Evolutionary conservation across 805 yeast genomes (phyloP), one percentile per base, ranked within the genome.

Genomic region (Lipomyces japonicus): DNA sequence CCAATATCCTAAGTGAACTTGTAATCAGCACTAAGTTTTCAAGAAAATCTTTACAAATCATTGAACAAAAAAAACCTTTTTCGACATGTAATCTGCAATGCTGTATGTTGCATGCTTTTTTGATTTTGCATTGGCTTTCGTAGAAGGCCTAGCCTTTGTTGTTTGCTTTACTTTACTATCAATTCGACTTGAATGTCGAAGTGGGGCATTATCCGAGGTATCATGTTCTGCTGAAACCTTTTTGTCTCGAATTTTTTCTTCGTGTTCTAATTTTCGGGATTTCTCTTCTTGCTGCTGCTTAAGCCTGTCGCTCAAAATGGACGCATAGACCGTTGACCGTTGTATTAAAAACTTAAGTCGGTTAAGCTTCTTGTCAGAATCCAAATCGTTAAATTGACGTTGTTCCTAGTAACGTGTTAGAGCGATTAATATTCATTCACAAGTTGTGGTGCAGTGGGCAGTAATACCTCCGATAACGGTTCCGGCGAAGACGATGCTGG

Each of bases 311-410:
- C 95, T 81, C 37, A 91, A 86, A 57, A 91, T 87, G 54, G 82
- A 79, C 1, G 97, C 84, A 67, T 87, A 91, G 1, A 90, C 78
- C 63, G 88, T 90, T 16, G 96, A 86, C 63, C 86, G 83, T 61
- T 85, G 84, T n/a, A 91, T 88, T 55, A 91, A 73, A 32, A 79
- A 81, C 50, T 86, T 78, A 46, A 91, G 70, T 47, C 87, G 75
- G 46, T 77, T 75, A 39, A 88, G 69, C 61, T 87, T 86, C 39
- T 71, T 69, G 35, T 80, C 79, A n/a, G 70, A 70, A 1, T 79
- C 72, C 18, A 77, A 67, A 5, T 66, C 65, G 48, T 80, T 72
- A 39, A 66, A 63, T 18, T 51, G 61, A 5, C 36, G 25, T 28
- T 53, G 58, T 31, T 50, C 58, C 55, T 50, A 23, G 42, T 10